Evolutionary conservation across 352 stramenopile species (phyloP), one percentile per base, ranked within the genome.

Genomic region (Globisporangium spinosum): DNA sequence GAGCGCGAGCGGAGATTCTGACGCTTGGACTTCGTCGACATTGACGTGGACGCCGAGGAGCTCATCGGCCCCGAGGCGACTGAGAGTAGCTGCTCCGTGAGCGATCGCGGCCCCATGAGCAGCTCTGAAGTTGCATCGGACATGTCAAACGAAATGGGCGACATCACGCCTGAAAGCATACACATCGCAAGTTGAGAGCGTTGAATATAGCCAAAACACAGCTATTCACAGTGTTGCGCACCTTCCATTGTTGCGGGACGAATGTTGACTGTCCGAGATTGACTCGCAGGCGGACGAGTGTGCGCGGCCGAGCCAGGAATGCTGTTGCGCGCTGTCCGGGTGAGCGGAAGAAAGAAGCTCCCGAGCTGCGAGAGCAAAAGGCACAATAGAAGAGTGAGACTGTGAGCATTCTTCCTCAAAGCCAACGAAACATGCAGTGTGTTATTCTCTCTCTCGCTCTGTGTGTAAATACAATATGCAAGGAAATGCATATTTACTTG

Each of bases 1-100:
- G 86, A 94, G 1, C 86, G 77, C 13, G 80, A 81, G 7, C 86
- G 78, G 38, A 87, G 45, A 20, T 84, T 78, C 32, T 71, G 65
- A 4, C 77, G 78, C 22, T 77, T 65, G 0, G 64, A 55, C 13
- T 61, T 34, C 35, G 58, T 58, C 32, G 32, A 47, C 8, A 9
- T 23, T 1, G 55, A 60, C 13, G 35, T 43, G 12, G 35, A 43
- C 3, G 35, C 10, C 35, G 51, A 57, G 25, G 57, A 51, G 43
- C 43, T 49, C 15, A 22, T 22, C 15, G 43, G 43, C 2, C 43
- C 43, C 15, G 22, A 10, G 5, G 56, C 29, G 49, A 22, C 47
- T 12, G 51, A 8, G n/a, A 57, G 13, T 6, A 72, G 67, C 53
- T 66, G 43, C 17, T 73, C 58, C 9, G 62, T 49, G 3, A 72